Evolutionary conservation across 768 basidiomycete species (phyloP).

Genomic region (Trametes gibbosa): DNA sequence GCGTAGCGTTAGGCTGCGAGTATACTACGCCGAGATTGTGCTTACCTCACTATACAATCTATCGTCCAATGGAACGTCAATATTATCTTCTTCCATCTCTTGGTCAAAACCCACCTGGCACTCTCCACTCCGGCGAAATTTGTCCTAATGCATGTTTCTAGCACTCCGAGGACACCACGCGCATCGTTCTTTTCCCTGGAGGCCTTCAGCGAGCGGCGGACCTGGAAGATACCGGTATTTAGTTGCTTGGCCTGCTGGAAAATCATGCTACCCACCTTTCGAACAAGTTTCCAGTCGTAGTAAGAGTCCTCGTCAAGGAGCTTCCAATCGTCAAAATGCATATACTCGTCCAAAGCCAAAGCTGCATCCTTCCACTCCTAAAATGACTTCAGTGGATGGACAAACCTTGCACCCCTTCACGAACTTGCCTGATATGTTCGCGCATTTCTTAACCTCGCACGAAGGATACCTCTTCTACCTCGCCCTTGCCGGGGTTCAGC

Average conservation of each 20-base stretch:
- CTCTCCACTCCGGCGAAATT: constrained; percentile 96
- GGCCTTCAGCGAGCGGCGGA: constrained; percentile 67
- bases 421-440: constrained; percentile 61
- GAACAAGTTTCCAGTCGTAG: constrained; percentile 88
- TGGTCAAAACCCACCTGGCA: constrained; percentile 45
- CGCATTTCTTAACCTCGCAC: constrained; percentile 73
- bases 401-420: constrained; percentile 9
- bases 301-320: constrained; percentile 80
- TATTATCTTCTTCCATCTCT: not conserved
- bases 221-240: constrained; percentile 35
- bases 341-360: constrained; percentile 69
- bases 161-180: constrained; percentile 81
- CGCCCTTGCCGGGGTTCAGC: constrained; percentile 53
- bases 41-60: constrained; percentile 88
- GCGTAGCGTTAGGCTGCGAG: not conserved
- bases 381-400: not conserved
- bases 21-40: not conserved
- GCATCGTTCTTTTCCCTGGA: constrained; percentile 78
- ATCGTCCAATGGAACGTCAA: not conserved
- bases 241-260: not conserved
- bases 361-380: constrained; percentile 91
- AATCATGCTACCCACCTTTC: constrained; percentile 49
- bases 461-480: constrained; percentile 75
- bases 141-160: constrained; percentile 85
- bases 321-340: constrained; percentile 92